A percentile compares a stretch with the other conserved stretches of the same genome.
phyloP scores from a whole-genome alignment of 164 flowering plant species.

The Sextonia rubra region DNA sequence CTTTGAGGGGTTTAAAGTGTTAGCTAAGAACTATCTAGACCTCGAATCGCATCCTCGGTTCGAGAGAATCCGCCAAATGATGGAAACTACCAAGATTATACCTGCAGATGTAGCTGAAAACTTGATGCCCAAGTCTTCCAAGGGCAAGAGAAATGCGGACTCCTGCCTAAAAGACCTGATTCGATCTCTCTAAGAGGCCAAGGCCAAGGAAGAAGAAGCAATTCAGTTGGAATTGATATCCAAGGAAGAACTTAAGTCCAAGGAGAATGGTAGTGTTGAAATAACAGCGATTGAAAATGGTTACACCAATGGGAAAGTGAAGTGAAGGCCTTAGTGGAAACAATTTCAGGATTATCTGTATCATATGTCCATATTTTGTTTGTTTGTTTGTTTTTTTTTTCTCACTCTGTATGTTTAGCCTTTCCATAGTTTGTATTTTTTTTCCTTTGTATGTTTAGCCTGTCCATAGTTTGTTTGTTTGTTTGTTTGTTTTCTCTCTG shows the following conservation, averaged over 20 bases:
- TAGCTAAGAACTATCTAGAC: constrained; percentile 44
- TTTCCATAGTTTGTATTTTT: no score
- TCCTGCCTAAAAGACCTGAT: constrained; percentile 31
- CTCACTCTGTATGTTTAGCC: no score
- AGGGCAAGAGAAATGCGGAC: constrained; percentile 17
- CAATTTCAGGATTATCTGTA: no score
- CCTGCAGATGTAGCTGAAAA: constrained; percentile 67
- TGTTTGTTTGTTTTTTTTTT: no score
- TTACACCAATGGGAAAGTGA: background rate
- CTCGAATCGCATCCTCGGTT: constrained; percentile 42
- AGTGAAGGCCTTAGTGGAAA: background rate
- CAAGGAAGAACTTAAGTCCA: background rate
- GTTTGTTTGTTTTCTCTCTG: no score
- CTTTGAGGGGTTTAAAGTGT: constrained; percentile 46
- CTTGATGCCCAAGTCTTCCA: constrained; percentile 44
- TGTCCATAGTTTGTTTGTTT: no score
- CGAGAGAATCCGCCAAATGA: constrained; percentile 22
- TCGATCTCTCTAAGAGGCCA: constrained; percentile 31
- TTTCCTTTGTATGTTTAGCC: no score
- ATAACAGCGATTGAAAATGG: background rate
- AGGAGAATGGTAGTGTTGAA: background rate
- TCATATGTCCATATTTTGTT: no score
- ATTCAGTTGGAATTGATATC: background rate
- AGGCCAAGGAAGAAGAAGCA: constrained; percentile 23
- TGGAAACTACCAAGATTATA: constrained; percentile 33